Evolutionary conservation across 306 rosid species (phyloP), one percentile per base, ranked within the genome.

Genomic region (Fagus crenata): DNA sequence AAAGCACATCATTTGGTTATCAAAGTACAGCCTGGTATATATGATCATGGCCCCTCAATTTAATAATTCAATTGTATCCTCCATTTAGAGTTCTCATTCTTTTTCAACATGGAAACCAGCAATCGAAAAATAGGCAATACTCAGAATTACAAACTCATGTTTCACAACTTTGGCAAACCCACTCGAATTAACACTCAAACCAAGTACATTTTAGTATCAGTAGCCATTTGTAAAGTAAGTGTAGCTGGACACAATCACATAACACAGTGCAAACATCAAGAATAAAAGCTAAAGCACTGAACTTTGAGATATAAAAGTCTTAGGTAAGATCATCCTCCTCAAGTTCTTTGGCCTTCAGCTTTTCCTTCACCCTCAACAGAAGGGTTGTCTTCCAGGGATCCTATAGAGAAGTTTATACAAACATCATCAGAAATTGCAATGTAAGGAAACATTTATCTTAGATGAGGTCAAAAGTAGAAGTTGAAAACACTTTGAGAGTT

Each of bases 281-380:
- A 75, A 79, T 82, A 80, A 77, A 58, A 81, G 73, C 73, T 41
- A 43, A 85, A 74, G 64, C 39, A 76, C 75, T 40, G 37, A 58
- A 49, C 53, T 69, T 2, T 40, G 40, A 8, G 65, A 71, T 9
- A 71, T 65, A 63, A 67, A 42, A 31, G 40, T 76, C 60, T 91
- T 56, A 95, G 49, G 99, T 95, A 49, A 95, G 98, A 78, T 95
- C 98, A 61, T 95, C 99, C 71, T 96, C 99, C 92, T 95, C 99
- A 8, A 90, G 88, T 80, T 95, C 99, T 85, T 89, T 96, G 78
- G 99, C 95, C 78, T 96, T 96, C 84, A 92, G 85, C 84, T 92
- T 96, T 75, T 92, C 99, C 87, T 96, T 96, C 88, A 92, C 99
- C 89, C 97, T 89, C 86, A 96, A 81, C 74, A 96, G 96, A 69